phyloP scores from a whole-genome alignment of 1,139 yeast genomes.

The Candida sp. region DNA sequence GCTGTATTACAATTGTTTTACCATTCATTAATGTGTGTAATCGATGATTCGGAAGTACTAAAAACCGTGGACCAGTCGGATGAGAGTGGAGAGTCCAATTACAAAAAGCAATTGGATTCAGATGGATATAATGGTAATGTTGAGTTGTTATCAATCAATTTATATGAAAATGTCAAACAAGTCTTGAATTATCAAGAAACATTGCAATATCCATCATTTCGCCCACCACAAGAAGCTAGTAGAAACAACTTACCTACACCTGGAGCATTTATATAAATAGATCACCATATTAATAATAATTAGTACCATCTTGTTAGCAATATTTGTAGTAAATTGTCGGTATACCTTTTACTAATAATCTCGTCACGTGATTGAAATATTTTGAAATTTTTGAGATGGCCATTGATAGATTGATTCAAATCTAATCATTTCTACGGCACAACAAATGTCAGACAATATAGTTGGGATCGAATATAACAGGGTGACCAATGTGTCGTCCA shows the following conservation, averaged over 20 bases:
- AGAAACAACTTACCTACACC: constrained; percentile 10
- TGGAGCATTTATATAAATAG: constrained; percentile 10
- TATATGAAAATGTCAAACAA: constrained; percentile 17
- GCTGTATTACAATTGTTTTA: constrained; percentile 26
- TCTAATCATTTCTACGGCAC: neutral
- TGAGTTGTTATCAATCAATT: constrained; percentile 23
- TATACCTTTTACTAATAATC: neutral
- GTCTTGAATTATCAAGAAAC: constrained; percentile 16
- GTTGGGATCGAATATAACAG: constrained; percentile 90
- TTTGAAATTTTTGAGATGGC: neutral
- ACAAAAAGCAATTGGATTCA: constrained; percentile 16
- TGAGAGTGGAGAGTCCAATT: constrained; percentile 3
- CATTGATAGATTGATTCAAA: neutral
- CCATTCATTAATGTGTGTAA: constrained; percentile 30
- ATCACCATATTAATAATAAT: no score
- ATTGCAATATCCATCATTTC: constrained; percentile 6
- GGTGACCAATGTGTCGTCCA: constrained; percentile 82
- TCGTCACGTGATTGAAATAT: neutral
- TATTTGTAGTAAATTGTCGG: no score
- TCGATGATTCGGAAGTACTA: constrained; percentile 29
- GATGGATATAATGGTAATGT: constrained; percentile 46
- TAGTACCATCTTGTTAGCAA: no score
- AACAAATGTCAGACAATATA: constrained; percentile 46
- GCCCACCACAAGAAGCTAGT: neutral
- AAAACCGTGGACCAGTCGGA: constrained; percentile 4